Conservation (phyloP, 208 protist species). For the Plasmodiophora brassicae region DNA sequence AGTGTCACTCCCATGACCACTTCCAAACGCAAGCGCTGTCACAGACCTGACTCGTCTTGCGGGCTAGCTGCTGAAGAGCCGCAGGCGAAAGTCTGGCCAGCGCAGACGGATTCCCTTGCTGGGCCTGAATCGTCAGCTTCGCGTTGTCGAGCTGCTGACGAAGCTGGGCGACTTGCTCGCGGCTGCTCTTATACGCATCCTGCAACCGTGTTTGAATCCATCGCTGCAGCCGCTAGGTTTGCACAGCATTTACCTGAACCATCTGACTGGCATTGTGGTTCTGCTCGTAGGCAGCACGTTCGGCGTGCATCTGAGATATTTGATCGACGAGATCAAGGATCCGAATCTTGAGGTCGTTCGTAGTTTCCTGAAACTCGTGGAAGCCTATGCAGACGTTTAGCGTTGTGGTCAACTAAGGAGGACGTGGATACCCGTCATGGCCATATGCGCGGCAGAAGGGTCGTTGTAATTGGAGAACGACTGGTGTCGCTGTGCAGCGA, state of each 20-base stretch:
- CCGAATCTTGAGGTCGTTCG: not conserved
- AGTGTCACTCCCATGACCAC: not conserved
- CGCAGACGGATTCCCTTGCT: not conserved
- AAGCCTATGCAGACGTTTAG: not conserved
- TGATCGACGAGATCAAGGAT: not conserved
- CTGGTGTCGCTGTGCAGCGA: not conserved
- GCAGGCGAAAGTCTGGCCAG: not conserved
- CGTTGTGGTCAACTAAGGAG: not conserved
- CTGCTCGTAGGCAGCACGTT: not conserved
- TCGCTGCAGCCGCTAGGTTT: not conserved
- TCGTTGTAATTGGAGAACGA: not conserved
- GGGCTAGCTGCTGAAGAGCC: not conserved
- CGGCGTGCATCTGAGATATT: not conserved
- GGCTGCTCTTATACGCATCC: not conserved
- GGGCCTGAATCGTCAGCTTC: not conserved
- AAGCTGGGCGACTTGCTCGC: not conserved
- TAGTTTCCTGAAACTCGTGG: not conserved
- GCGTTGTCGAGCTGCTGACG: not conserved
- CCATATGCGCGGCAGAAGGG: not conserved
- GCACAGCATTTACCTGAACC: not conserved
- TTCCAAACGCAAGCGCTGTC: not conserved
- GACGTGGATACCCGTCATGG: not conserved
- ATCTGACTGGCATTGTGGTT: not conserved
- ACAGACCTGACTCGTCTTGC: not conserved
- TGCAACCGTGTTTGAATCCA: not conserved